Evolutionary conservation across 129 eudicot species (phyloP).

Genomic region (Lonicera japonica): DNA sequence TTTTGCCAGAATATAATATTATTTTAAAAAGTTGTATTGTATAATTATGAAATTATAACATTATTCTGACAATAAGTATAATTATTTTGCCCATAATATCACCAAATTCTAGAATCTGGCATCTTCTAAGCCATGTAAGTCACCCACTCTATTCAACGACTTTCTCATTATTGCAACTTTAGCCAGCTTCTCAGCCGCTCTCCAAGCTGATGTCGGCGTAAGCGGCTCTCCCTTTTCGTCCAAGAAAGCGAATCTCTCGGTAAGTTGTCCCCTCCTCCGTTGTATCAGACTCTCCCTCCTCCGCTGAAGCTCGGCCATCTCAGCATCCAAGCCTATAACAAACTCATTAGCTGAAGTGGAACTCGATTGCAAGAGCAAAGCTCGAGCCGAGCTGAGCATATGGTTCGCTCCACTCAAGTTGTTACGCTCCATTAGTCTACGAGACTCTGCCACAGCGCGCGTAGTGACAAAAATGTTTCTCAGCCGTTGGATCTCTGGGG

Average conservation of each 20-base stretch:
- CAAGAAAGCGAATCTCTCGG: slow-evolving; percentile 3
- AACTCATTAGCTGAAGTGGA: slow-evolving; percentile 38
- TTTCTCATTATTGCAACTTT: slow-evolving; percentile 93
- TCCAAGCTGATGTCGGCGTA: slow-evolving; percentile 98
- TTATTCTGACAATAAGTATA: too few species aligned
- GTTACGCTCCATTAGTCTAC: slow-evolving; percentile 41
- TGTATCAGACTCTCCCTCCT: slow-evolving; percentile 31
- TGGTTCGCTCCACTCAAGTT: slow-evolving; percentile 64
- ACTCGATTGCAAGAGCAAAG: slow-evolving; percentile 37
- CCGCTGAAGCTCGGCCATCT: slow-evolving; percentile 41
- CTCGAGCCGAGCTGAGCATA: slow-evolving; percentile 71
- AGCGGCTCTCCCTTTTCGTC: slow-evolving; percentile 92
- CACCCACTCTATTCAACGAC: slow-evolving; percentile 85
- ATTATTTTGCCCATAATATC: too few species aligned
- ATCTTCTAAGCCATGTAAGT: slow-evolving; percentile 95
- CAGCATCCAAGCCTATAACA: slow-evolving; percentile 49
- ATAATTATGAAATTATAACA: too few species aligned
- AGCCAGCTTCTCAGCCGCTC: slow-evolving; percentile 93
- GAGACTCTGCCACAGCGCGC: slow-evolving; percentile 79
- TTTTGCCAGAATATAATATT: slow-evolving; percentile 2
- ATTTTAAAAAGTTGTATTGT: too few species aligned
- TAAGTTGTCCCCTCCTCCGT: slow-evolving; percentile 2
- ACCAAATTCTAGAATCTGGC: slow-evolving; percentile 84
- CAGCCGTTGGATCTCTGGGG: slow-evolving; percentile 56
- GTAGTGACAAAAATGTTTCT: slow-evolving; percentile 53